phyloP scores from a whole-genome alignment of 805 yeast species.

The Pichia insulana region DNA sequence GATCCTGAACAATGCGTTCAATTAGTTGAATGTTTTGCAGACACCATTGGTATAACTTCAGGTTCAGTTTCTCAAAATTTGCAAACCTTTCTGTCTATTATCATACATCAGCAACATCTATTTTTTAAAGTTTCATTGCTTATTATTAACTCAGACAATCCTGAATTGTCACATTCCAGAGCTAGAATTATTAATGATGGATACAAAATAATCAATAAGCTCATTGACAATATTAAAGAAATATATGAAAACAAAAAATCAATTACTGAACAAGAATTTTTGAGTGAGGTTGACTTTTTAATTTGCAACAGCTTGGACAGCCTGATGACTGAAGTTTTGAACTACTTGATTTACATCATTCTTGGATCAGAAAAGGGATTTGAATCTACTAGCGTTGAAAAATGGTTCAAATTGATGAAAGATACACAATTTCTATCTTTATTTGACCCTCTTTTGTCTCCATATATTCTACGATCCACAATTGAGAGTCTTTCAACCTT shows the following conservation, averaged over 20 bases:
- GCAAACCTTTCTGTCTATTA: too few relatives aligned
- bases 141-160: background rate
- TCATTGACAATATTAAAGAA: constrained; percentile 16
- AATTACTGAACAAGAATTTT: constrained; percentile 4
- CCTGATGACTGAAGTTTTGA: constrained; percentile 18
- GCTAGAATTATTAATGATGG: constrained; percentile 25
- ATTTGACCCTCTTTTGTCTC: background rate
- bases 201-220: constrained; percentile 25
- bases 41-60: background rate
- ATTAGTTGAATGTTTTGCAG: background rate
- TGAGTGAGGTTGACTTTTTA: constrained; percentile 10
- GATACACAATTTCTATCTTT: constrained; percentile 17
- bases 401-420: constrained; percentile 52
- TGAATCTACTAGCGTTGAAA: constrained; percentile 25
- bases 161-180: constrained; percentile 9
- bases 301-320: constrained; percentile 13
- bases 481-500: constrained; percentile 42
- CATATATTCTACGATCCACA: constrained; percentile 10
- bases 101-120: constrained; percentile 1
- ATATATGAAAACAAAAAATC: constrained; percentile 9
- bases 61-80: background rate
- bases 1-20: background rate
- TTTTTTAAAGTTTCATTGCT: constrained; percentile 1
- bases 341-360: constrained; percentile 21
- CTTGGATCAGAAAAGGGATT: constrained; percentile 20